phyloP scores from a whole-genome alignment of 2,329 filamentous ascomycete genomes.

The Phoma herbarum region DNA sequence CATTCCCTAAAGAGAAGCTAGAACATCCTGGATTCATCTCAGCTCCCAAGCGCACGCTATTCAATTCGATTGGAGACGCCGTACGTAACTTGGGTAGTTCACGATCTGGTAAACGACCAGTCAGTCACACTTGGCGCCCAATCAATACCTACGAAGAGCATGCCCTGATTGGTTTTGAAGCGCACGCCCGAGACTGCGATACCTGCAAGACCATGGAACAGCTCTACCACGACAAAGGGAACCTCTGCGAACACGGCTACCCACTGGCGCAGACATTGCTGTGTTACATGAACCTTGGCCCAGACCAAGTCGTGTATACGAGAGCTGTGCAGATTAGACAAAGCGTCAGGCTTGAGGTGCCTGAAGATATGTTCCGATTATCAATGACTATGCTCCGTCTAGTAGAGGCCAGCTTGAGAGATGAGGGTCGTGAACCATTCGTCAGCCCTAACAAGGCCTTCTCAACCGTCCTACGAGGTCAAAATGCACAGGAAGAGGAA shows the following conservation, averaged over 20 bases:
- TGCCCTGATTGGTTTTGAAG: conserved; percentile 37
- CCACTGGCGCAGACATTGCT: conserved; percentile 30
- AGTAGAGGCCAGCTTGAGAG: conserved; percentile 29
- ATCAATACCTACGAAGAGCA: conserved; percentile 32
- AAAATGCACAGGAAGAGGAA: conserved; percentile 6
- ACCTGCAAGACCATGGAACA: conserved; percentile 32
- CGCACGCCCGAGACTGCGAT: conserved; percentile 35
- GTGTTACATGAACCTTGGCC: conserved; percentile 34
- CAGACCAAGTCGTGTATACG: conserved; percentile 33
- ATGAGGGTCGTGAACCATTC: conserved; percentile 30
- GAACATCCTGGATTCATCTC: neutral
- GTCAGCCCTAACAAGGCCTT: conserved; percentile 31
- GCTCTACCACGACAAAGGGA: conserved; percentile 30
- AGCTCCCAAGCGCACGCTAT: conserved; percentile 27
- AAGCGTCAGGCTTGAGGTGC: conserved; percentile 31
- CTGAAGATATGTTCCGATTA: conserved; percentile 26
- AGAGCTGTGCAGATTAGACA: conserved; percentile 22
- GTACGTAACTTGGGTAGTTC: conserved; percentile 34
- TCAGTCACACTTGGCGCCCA: conserved; percentile 22
- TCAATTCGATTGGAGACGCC: conserved; percentile 34
- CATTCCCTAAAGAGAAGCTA: neutral
- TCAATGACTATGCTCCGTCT: conserved; percentile 31
- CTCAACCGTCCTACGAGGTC: conserved; percentile 12
- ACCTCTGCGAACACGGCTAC: conserved; percentile 38
- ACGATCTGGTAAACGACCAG: conserved; percentile 16